Base-by-base conservation (phyloP, 257 asterid genomes). In the Fraxinus americana region DNA sequence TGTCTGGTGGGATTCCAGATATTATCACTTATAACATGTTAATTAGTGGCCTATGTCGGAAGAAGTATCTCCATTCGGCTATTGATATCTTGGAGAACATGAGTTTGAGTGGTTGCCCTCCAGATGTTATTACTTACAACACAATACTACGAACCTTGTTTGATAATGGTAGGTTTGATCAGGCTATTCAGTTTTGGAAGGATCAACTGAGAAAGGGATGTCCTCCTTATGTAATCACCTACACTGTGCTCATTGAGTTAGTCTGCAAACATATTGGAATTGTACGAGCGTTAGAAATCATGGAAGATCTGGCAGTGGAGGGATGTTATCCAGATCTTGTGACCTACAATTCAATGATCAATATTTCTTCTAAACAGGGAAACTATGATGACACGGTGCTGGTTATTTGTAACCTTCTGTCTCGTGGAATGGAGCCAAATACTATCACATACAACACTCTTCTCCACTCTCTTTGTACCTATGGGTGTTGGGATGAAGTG, bases 1-100 rank as follows among this genome's bases (percentile, higher is more conserved):
- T 92, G 96, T 89, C 94, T 14, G 98, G 98, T 79, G 97, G 97
- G 71, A 72, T 89, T 75, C 98, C 96, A n/a, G 97, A 92, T 77
- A 76, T 87, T 71, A 94, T 94, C 72, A 94, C 98, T 14, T 91
- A 92, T 75, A 94, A 94, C 89, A 92, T 92, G 97, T 70, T 94
- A 67, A 83, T 94, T 71, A 89, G 97, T 69, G 90, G 97, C 77
- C 78, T 92, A 73, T 92, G 98, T 85, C 83, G 89, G 85, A 94
- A 86, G 80, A 85, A 83, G 77, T 81, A 59, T 73, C 82, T 94
- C 45, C 48, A 77, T 10, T 80, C 80, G 54, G 97, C 98, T 16
- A 57, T 92, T 69, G 92, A 82, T 84, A 73, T 91, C 73, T 79
- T 91, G 85, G 91, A 88, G 41, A 83, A 79, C 80, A 94, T 94